Evolutionary conservation across 176 grass and related monocot genomes (phyloP), one percentile per base, ranked within the genome.

Genomic region (Cenchrus purpureus): DNA sequence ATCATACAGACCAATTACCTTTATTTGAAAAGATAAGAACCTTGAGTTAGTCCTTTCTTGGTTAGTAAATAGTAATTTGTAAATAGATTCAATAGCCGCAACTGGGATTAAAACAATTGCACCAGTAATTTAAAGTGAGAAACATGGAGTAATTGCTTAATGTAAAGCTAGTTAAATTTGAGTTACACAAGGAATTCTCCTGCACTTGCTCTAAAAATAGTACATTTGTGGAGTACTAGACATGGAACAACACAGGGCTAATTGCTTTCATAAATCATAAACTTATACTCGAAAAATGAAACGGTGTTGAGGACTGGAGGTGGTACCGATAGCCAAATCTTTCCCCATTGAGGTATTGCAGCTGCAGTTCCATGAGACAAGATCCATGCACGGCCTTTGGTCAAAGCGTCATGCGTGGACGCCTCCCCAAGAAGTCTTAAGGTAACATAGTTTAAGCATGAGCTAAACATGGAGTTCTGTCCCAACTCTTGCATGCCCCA

Each of bases 271-370:
- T 25, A 25, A 25, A 25, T 25, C 25, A 25, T 25, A 25, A 25
- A 25, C 25, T 25, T 25, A 25, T 25, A 25, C 25, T 25, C 25
- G 25, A 25, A 25, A 25, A 25, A 46, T 9, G 45, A 8, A 46
- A 6, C 45, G 25, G 25, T 46, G 45, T 8, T 50, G 8, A 25
- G 25, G 25, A 25, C 25, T 11, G 2, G 10, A 12, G 54, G 54
- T 19, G 15, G 15, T 56, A 73, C 71, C n/a, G 71, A 73, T 14
- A 73, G 70, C 70, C 46, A 73, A n/a, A 73, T 73, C 70, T 73
- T 73, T 73, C 70, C 70, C 70, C 70, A 73, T 17, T 31, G 71
- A 15, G 71, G 71, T 31, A 73, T 31, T 31, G 48, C 12, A 2
- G 25, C 25, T 4, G 71, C 48, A 53, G 12, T 53, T 53, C 48